phyloP scores from a whole-genome alignment of 331 rosid genomes.

The Acacia pycnantha region DNA sequence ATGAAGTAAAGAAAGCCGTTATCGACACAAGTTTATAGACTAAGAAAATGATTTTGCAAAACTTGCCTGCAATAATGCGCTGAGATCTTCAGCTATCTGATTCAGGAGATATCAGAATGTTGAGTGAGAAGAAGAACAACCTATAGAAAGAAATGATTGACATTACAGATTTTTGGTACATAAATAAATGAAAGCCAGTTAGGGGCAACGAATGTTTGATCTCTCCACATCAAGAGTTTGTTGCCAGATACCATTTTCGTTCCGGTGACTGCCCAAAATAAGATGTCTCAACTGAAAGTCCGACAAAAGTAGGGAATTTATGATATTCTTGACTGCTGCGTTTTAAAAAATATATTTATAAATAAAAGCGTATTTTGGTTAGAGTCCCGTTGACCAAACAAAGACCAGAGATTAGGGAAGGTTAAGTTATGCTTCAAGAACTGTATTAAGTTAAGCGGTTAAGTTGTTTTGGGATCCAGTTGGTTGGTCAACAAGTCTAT shows the following conservation, averaged over 20 bases:
- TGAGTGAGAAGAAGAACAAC: background rate
- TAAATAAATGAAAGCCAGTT: conserved; percentile 34
- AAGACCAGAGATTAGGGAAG: background rate
- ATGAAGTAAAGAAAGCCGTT: background rate
- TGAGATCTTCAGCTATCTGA: conserved; percentile 14
- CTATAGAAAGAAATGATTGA: conserved; percentile 24
- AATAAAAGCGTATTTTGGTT: background rate
- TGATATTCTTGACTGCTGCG: background rate
- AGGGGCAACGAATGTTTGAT: conserved; percentile 55
- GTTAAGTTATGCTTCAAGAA: background rate
- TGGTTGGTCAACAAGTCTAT: background rate
- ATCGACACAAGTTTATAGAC: background rate
- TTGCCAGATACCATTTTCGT: conserved; percentile 34
- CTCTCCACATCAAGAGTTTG: conserved; percentile 44
- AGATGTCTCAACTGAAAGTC: conserved; percentile 43
- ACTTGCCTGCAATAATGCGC: conserved; percentile 23
- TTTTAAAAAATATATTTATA: conserved; percentile 2
- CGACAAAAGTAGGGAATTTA: conserved; percentile 18
- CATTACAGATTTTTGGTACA: conserved; percentile 26
- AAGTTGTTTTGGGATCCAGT: background rate
- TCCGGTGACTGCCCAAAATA: conserved; percentile 29
- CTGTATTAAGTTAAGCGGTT: background rate
- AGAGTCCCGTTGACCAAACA: conserved; percentile 10
- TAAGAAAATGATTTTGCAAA: conserved; percentile 19
- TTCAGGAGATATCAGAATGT: background rate